Conservation (phyloP, 1,284 basidiomycete species). For the Earliella scabrosa region DNA sequence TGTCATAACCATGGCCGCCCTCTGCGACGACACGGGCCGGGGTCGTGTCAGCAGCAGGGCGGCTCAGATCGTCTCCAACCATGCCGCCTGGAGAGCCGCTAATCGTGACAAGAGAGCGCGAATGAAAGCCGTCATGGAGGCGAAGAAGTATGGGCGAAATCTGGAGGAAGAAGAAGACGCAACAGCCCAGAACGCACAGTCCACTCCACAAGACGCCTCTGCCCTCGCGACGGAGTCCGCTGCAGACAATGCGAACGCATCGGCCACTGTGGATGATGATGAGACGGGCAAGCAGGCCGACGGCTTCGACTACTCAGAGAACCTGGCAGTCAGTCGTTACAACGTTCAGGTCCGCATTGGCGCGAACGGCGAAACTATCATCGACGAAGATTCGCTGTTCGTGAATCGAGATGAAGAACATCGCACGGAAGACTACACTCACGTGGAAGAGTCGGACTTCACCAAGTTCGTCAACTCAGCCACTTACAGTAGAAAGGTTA, state of each 20-base stretch:
- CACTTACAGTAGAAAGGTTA: conserved; percentile 77
- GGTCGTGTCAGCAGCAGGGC: conserved; percentile 78
- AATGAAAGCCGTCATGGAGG: conserved; percentile 66
- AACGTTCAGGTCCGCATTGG: conserved; percentile 83
- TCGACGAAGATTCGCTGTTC: conserved; percentile 80
- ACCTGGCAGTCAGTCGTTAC: conserved; percentile 67
- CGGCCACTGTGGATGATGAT: background rate
- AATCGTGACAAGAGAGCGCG: conserved; percentile 66
- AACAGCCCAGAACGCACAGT: background rate
- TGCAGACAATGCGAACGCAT: conserved; percentile 1
- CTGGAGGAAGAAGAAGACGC: conserved; percentile 50
- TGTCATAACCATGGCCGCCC: conserved; percentile 72
- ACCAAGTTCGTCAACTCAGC: conserved; percentile 87
- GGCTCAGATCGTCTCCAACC: conserved; percentile 67
- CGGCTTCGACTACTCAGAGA: conserved; percentile 71
- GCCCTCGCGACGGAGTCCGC: conserved; percentile 7
- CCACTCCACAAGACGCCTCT: conserved; percentile 5
- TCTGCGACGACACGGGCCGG: conserved; percentile 74
- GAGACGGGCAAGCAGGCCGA: conserved; percentile 30
- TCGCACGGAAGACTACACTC: conserved; percentile 72
- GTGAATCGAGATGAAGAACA: conserved; percentile 71
- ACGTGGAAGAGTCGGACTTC: conserved; percentile 82
- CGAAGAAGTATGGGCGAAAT: conserved; percentile 69
- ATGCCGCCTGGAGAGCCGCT: conserved; percentile 66
- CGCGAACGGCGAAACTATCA: conserved; percentile 79